phyloP scores from a whole-genome alignment of 495 filamentous ascomycete species.

The Aspergillus conjunctus region DNA sequence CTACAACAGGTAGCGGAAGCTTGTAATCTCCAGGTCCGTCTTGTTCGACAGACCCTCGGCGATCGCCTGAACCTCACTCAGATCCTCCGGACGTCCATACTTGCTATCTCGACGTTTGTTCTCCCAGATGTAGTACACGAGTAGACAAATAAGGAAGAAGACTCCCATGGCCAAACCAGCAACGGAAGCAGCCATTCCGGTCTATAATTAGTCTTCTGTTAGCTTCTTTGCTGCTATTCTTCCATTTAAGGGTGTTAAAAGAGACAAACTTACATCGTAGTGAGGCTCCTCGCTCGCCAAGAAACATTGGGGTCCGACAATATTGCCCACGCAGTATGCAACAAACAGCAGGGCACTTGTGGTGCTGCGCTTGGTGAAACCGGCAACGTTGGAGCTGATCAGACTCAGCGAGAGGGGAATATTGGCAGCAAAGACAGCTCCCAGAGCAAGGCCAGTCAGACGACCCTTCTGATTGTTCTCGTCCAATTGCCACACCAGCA shows the following conservation, averaged over 20 bases:
- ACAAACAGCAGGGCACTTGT: slow-evolving; percentile 39
- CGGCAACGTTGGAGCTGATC: slow-evolving; percentile 62
- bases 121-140: slow-evolving; percentile 35
- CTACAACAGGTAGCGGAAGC: slow-evolving; percentile 38
- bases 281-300: slow-evolving; percentile 34
- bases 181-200: slow-evolving; percentile 38
- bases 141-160: slow-evolving; percentile 30
- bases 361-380: slow-evolving; percentile 60
- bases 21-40: slow-evolving; percentile 41
- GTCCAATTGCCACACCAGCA: slow-evolving; percentile 62
- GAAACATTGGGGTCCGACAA: slow-evolving; percentile 44
- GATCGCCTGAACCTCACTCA: slow-evolving; percentile 30
- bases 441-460: slow-evolving; percentile 57
- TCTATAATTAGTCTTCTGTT: slow-evolving; percentile 23
- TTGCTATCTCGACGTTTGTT: slow-evolving; percentile 31
- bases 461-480: slow-evolving; percentile 51
- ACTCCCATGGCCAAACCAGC: slow-evolving; percentile 34
- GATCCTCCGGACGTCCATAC: slow-evolving; percentile 29
- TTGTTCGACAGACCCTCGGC: slow-evolving; percentile 37
- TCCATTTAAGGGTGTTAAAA: no score
- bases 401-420: slow-evolving; percentile 58
- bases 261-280: slow-evolving; percentile 30
- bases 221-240: neutral
- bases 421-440: slow-evolving; percentile 53
- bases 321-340: slow-evolving; percentile 37